phyloP scores from a whole-genome alignment of 345 rosid genomes.

The Eucalyptus tenuipes region DNA sequence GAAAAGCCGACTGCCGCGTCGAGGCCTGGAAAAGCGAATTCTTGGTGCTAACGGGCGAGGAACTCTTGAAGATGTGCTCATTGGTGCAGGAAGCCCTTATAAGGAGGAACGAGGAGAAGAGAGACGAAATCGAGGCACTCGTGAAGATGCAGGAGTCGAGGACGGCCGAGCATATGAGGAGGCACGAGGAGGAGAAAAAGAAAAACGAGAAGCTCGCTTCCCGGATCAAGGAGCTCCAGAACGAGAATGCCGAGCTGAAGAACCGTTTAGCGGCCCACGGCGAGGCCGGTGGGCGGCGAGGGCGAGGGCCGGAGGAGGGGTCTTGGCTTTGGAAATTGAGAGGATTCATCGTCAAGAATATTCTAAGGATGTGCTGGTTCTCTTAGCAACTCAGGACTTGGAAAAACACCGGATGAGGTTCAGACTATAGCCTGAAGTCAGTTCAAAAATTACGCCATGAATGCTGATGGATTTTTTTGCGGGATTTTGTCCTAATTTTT shows the following conservation, averaged over 20 bases:
- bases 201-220: background rate
- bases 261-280: fast-evolving
- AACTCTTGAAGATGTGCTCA: background rate
- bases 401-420: background rate
- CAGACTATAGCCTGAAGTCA: background rate
- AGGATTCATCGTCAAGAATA: background rate
- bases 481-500: background rate
- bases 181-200: background rate
- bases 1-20: no score
- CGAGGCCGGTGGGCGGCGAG: background rate
- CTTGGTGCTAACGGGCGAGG: background rate
- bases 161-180: background rate
- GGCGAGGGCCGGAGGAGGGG: background rate
- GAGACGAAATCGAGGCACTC: background rate
- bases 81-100: background rate
- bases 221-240: background rate
- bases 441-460: background rate
- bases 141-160: background rate
- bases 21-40: background rate
- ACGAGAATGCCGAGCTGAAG: background rate
- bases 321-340: background rate
- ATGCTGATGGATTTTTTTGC: background rate
- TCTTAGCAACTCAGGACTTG: background rate
- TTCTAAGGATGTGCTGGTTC: background rate
- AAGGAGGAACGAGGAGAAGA: background rate